Conservation (phyloP, 768 basidiomycete genomes). For the Lentinula sp. region DNA sequence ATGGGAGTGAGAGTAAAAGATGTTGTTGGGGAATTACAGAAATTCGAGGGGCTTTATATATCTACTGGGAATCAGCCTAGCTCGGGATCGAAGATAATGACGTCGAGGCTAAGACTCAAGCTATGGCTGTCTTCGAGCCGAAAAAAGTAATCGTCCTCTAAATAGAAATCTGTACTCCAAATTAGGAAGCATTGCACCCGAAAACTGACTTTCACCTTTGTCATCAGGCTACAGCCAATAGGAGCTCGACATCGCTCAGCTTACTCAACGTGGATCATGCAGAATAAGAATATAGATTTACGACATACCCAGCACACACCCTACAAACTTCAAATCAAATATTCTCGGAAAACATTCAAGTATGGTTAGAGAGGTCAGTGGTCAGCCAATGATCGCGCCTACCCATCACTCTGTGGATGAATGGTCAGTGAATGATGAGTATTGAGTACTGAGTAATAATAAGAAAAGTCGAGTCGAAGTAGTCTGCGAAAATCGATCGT, state of each 20-base stretch:
- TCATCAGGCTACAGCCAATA: too few species aligned
- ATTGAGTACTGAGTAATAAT: neutral
- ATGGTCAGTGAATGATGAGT: neutral
- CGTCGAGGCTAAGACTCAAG: neutral
- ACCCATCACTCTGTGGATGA: neutral
- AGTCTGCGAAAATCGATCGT: neutral
- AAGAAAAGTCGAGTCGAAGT: neutral
- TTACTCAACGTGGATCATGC: too few species aligned
- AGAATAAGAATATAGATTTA: too few species aligned
- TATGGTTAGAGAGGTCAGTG: neutral
- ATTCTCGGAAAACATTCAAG: too few species aligned
- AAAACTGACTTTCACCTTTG: too few species aligned
- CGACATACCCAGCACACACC: neutral
- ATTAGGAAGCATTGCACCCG: neutral
- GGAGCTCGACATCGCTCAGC: too few species aligned
- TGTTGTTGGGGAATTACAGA: neutral
- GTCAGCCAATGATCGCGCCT: neutral
- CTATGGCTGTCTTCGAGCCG: neutral
- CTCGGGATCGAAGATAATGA: neutral
- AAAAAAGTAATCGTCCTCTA: neutral
- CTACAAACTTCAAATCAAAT: neutral
- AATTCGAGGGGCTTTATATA: neutral
- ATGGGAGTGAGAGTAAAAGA: neutral
- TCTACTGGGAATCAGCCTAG: neutral
- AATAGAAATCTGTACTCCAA: neutral